These are phyloP conservation scores for Mycena kentingensis DNA, from an alignment of 768 basidiomycete genomes.

Conservation along the genomic window DNA sequence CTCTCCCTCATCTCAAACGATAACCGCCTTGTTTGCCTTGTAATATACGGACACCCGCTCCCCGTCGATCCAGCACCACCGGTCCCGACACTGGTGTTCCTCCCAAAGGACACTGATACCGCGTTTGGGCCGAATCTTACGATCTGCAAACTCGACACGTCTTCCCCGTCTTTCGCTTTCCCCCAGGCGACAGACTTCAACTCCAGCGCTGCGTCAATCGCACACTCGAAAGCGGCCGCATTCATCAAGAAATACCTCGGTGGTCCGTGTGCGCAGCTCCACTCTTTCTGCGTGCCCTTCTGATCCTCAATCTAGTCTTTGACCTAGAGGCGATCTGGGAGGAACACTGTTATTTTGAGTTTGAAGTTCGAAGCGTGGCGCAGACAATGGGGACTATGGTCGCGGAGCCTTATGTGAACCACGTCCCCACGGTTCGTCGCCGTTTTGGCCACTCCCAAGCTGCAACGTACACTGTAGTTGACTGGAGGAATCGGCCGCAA, in stretches of 20 bases:
- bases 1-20: constrained; percentile 32
- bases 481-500: constrained; percentile 57
- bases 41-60: constrained; percentile 38
- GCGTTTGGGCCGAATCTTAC: constrained; percentile 28
- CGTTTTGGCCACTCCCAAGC: neutral
- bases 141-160: constrained; percentile 31
- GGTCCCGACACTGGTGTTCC: constrained; percentile 41
- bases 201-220: constrained; percentile 42
- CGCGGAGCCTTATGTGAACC: constrained; percentile 61
- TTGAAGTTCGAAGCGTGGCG: constrained; percentile 49
- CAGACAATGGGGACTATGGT: constrained; percentile 62
- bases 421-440: constrained; percentile 51
- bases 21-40: constrained; percentile 37
- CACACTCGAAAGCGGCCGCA: constrained; percentile 48
- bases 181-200: constrained; percentile 44
- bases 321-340: constrained; percentile 65
- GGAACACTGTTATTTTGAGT: constrained; percentile 58
- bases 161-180: constrained; percentile 45
- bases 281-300: neutral
- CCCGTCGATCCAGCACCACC: constrained; percentile 13
- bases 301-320: constrained; percentile 33
- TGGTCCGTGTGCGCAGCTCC: constrained; percentile 38
- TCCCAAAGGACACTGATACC: constrained; percentile 30
- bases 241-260: constrained; percentile 48
- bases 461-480: constrained; percentile 36